Base-by-base conservation (phyloP, 805 yeast genomes). In the Metahyphopichia silvanorum region DNA sequence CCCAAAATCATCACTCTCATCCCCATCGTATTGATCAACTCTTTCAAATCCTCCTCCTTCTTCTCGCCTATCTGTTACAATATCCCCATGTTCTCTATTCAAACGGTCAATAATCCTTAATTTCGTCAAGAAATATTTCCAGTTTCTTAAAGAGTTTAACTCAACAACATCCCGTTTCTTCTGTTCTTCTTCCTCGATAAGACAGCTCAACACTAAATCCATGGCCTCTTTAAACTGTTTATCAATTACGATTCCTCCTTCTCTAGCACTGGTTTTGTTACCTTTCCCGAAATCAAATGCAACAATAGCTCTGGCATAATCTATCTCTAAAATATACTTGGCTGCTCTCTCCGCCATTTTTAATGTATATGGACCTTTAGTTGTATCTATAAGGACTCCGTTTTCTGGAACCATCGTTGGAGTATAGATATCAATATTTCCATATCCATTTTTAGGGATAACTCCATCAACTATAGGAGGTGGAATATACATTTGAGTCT, bases 241-340 rank as follows among this genome's bases (percentile, higher is more conserved):
- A 4, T 84, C 81, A 5, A 88, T 81, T 2, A 93, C 82, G 16
- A 87, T 73, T 2, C 98, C 98, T 4, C 79, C 77, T 25, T 78
- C 71, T 33, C 67, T 64, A 0, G 94, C 91, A 8, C 77, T 79
- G 0, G 83, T 79, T 2, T 51, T 43, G n/a, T 62, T 47, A 21
- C 50, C 49, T 18, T 40, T 31, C 6, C 54, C 56, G 57, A 85
- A 93, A 35, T 86, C 93, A 60, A 93, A 91, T 0, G 89, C 86
- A 2, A 82, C 80, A 2, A 88, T 89, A 0, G 97, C 98, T 29
- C 77, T 80, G 0, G 95, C 97, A 61, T 70, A 87, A 43, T 86
- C 95, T 5, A 91, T 69, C 0, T 74, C 77, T 8, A 89, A 47
- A 1, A 78, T 50, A 21, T 43, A 33, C 37, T 72, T 73, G 0